Evolutionary conservation across 2,329 filamentous ascomycete genomes (phyloP).

Genomic region (Penicillium olsonii): DNA sequence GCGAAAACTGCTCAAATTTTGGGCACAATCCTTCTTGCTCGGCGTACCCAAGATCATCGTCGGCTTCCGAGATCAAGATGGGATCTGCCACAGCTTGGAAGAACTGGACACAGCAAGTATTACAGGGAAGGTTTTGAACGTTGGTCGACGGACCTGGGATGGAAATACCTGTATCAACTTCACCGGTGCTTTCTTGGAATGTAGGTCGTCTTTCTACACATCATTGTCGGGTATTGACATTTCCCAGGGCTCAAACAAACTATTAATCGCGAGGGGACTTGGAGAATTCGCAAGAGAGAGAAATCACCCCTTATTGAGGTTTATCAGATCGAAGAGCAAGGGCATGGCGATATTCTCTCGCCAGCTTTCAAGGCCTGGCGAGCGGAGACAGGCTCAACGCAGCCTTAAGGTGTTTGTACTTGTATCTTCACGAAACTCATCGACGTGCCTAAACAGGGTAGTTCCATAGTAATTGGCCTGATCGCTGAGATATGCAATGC

Average conservation of each 20-base stretch:
- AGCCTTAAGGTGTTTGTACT: constrained; percentile 6
- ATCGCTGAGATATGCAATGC: background rate
- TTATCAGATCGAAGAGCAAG: constrained; percentile 70
- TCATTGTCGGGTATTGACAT: background rate
- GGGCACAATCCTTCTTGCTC: constrained; percentile 93
- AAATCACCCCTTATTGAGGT: constrained; percentile 70
- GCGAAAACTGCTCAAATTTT: constrained; percentile 89
- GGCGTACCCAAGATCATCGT: constrained; percentile 91
- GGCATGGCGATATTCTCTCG: constrained; percentile 74
- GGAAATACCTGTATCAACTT: constrained; percentile 95
- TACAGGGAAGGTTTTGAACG: constrained; percentile 70
- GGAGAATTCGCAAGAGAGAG: constrained; percentile 71
- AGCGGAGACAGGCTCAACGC: constrained; percentile 7
- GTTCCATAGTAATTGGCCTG: background rate
- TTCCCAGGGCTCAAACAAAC: constrained; percentile 62
- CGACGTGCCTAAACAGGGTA: background rate
- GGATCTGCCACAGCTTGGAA: constrained; percentile 70
- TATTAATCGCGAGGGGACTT: constrained; percentile 70
- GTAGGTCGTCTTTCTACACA: constrained; percentile 51
- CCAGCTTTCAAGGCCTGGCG: constrained; percentile 77
- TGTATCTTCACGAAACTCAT: background rate
- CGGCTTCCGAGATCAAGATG: constrained; percentile 75
- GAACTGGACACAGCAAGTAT: constrained; percentile 80
- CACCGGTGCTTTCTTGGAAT: constrained; percentile 73
- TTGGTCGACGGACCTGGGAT: constrained; percentile 74